phyloP scores from a whole-genome alignment of 2,329 filamentous ascomycete genomes.

The Sporothrix euskadiensis region DNA sequence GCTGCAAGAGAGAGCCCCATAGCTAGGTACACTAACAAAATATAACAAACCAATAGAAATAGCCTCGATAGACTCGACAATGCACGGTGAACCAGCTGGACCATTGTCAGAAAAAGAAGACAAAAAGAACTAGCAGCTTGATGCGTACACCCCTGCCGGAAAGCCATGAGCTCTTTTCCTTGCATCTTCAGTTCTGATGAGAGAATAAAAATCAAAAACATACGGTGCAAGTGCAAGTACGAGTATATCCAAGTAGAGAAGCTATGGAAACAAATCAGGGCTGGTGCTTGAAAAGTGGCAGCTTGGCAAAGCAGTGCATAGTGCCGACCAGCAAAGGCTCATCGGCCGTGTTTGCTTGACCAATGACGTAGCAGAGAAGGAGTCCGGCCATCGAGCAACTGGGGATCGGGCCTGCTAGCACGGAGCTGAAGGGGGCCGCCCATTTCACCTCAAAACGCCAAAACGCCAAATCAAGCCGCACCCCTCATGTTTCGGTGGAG shows the following conservation, averaged over 20 bases:
- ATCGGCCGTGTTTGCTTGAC: neutral
- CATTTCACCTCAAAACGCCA: neutral
- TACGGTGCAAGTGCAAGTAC: neutral
- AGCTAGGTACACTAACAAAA: neutral
- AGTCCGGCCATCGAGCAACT: neutral
- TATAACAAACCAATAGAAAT: slow-evolving; percentile 13
- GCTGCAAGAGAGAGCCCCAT: neutral
- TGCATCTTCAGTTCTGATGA: neutral
- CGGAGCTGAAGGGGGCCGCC: slow-evolving; percentile 12
- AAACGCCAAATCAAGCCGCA: slow-evolving; percentile 8
- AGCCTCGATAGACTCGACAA: neutral
- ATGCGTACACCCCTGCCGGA: neutral
- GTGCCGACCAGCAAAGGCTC: neutral
- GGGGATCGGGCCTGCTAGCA: slow-evolving; percentile 16
- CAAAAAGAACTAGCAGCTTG: neutral
- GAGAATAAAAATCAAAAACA: slow-evolving; percentile 4
- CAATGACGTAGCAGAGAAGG: slow-evolving; percentile 1
- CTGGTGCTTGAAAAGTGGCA: neutral
- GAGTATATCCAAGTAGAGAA: neutral
- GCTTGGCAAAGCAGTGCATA: neutral
- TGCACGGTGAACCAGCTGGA: neutral
- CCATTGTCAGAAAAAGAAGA: neutral
- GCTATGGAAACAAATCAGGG: neutral
- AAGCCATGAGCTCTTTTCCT: neutral
- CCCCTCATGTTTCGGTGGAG: slow-evolving; percentile 1